Evolutionary conservation across 176 grass and related monocot genomes (phyloP), one percentile per base, ranked within the genome.

Genomic region (Oryza brachyantha): DNA sequence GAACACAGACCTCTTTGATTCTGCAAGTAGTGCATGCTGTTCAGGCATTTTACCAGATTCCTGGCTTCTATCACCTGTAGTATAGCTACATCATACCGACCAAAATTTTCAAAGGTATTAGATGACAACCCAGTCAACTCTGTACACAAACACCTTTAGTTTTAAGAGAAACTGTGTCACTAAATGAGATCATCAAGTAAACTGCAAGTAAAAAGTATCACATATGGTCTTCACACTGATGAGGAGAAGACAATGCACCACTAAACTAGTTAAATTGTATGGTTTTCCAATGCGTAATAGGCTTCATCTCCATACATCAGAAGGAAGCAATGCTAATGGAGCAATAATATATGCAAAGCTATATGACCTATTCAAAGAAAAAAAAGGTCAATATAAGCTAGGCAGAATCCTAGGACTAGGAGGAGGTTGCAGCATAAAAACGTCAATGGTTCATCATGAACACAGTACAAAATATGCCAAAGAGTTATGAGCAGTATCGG

Each of bases 1-100:
- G 9, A 29, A 65, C 14, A 78, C 75, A 71, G 38, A 93, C 93
- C 93, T 90, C 69, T 84, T 88, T 64, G 88, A 84, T 87, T 97
- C 90, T 67, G 85, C 80, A 77, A 93, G 90, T 68, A 76, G 40
- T 22, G 80, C 68, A 65, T 37, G 74, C 16, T 89, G 90, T 81
- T 97, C 93, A 63, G 77, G 25, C 69, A 85, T 80, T 82, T 68
- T 82, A 84, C 80, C 90, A 73, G 40, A 84, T 80, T 61, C 82
- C 58, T 36, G 41, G 76, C 80, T 84, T 70, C 64, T 63, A 82
- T 87, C 86, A 82, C 82, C 73, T 46, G 74, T 50, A 52, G 74
- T 75, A 75, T 90, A 88, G 81, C 90, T 97, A 85, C 68, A 82
- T 61, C 71, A 46, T 75, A 90, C 61, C 13, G 4, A 84, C 13